Evolutionary conservation across 768 basidiomycete genomes (phyloP), one percentile per base, ranked within the genome.

Genomic region (Boletus sp.): DNA sequence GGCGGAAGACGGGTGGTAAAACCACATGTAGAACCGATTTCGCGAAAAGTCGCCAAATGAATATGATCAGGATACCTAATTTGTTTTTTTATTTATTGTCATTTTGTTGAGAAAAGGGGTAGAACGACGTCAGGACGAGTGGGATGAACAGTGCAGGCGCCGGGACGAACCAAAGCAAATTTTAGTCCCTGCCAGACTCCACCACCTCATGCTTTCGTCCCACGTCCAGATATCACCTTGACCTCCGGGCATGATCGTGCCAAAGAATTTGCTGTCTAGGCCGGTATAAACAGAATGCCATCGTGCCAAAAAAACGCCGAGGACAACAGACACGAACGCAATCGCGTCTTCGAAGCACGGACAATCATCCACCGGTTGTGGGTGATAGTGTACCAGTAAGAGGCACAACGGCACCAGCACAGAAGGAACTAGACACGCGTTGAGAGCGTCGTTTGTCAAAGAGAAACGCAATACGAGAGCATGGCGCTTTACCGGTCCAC

Each of bases 331-430:
- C n/a, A 89, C 73, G 59, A 94, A 88, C 0, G 96, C 93, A 47
- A 98, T 95, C 4, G 95, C 92, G 64, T 98, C 96, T 66, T 97
- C 96, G 70, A 97, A 99, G 71, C 96, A 98, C 2, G 96, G 96
- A 61, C 96, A 98, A 63, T 96, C 93, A 53, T 98, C 95, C 9
- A 96, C 90, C 0, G 96, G 96, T 60, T 95, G 88, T 0, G 95
- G 93, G 64, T 95, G 93, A 56, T 90, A 84, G 64, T 93, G 87
- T n/a, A 95, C 86, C 19, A 88, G 72, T 5, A 90, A 73, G 14
- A 93, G 73, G 53, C 81, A 83, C n/a, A 88, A 56, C 0, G 84
- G 79, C 27, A 87, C 76, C 40, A 84, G 69, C 10, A 79, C 78
- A 35, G 81, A 64, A 7, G 88, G 87, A n/a, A 87, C 83, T 76